A percentile compares a stretch with the other conserved stretches of the same genome.
Evolutionary conservation across 305 asterid species (phyloP).

Genomic region (Fraxinus greggii): DNA sequence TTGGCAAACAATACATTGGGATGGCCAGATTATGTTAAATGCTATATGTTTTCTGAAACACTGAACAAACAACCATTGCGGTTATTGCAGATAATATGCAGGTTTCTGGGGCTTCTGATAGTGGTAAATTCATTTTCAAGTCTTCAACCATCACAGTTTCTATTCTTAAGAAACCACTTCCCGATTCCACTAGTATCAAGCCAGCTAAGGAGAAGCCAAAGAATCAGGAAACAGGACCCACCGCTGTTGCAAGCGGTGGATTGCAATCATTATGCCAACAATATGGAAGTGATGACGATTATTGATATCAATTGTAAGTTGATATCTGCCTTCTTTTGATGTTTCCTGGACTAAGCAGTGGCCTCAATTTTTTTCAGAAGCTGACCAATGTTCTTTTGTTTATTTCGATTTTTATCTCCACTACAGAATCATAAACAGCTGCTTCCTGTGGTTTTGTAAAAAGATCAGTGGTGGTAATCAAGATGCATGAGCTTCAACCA

Average conservation of each 20-base stretch:
- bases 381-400: neutral
- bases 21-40: neutral
- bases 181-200: constrained; percentile 24
- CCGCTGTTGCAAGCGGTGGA: constrained; percentile 26
- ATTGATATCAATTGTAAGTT: constrained; percentile 19
- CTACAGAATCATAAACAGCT: neutral
- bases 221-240: constrained; percentile 20
- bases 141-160: constrained; percentile 44
- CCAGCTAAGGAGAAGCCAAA: constrained; percentile 8
- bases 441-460: neutral
- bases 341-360: neutral
- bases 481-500: neutral
- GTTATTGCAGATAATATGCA: constrained; percentile 35
- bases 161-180: constrained; percentile 39
- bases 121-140: constrained; percentile 39
- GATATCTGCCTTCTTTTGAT: neutral
- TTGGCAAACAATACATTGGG: neutral
- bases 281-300: constrained; percentile 52
- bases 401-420: neutral
- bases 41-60: neutral
- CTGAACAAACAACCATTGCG: constrained; percentile 9
- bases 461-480: neutral
- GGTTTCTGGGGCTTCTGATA: constrained; percentile 24
- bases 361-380: neutral
- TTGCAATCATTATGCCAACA: constrained; percentile 50